Base-by-base conservation (phyloP, 2,329 filamentous ascomycete genomes). In the Colletotrichum sidae region DNA sequence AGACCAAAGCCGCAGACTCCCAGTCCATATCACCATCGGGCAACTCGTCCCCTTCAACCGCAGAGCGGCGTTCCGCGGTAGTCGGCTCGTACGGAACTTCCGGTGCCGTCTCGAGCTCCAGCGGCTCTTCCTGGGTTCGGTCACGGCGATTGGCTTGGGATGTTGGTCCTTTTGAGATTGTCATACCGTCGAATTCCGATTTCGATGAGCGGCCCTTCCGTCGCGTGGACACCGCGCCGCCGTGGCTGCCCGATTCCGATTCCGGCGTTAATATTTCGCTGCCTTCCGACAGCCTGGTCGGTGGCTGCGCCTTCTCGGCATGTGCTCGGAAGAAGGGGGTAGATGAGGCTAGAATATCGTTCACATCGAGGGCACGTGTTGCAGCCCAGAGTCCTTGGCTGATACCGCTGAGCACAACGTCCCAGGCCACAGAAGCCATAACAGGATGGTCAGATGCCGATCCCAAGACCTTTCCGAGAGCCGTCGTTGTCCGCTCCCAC, bases 301-400 rank as follows among this genome's bases (percentile, higher is more conserved):
- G 39, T 65, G 64, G 60, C 53, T 59, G 53, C 42, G 49, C 60
- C 38, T 34, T 55, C 41, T 15, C 39, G 42, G n/a, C 34, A 33
- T 54, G 49, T 34, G 50, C 59, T 37, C 66, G 66, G 55, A 73
- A 75, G 50, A 75, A 72, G 2, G 79, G 78, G 2, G 78, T 72
- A 15, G 73, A 72, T 1, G 75, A 76, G 15, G 70, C 70, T 11
- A 88, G 71, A 68, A 89, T 84, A 9, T 82, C 78, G n/a, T 77
- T 74, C 0, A 83, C 78, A 68, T 86, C 81, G 3, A 85, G 76
- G 25, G 82, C 80, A 38, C 86, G 79, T 1, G 84, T 79, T 45
- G 85, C 85, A n/a, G 84, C 82, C 87, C 87, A 90, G 2, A 84
- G 61, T 1, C 86, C 81, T n/a, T 89, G 73, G 60, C 82, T 84